Base-by-base conservation (phyloP, 495 filamentous ascomycete genomes). In the Xylaria intraflava region DNA sequence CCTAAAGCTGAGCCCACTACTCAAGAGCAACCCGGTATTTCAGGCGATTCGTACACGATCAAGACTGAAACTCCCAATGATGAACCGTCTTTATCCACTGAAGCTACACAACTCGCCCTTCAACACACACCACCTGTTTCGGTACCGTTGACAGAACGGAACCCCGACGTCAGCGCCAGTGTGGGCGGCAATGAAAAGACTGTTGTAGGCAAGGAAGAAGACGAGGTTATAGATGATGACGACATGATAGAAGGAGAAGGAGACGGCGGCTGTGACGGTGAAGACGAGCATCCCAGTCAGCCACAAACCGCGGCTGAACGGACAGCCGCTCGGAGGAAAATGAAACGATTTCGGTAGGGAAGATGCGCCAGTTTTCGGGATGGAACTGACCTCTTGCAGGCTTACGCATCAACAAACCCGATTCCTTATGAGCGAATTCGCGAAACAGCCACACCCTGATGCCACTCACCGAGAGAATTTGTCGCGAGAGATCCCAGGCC, bases 391-490 rank as follows among this genome's bases (percentile, higher is more conserved):
- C 47, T 41, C 12, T 53, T 42, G 24, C 62, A 97, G 92, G 56
- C 83, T 97, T 57, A 97, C 92, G 11, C 92, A 96, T 65, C 93
- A 93, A 60, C 92, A 97, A 78, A 97, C 92, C 23, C 83, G 92
- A 26, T 97, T 95, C 62, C 73, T 97, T 47, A 94, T 95, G 90
- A 96, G 89, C 67, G 92, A 97, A 70, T 97, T 96, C 62, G 87
- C 89, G 46, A 89, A 92, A 58, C 90, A 97, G 62, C 87, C 92
- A 19, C 92, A 97, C 72, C 92, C 92, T 11, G 91, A 97, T 68
- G 91, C 92, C 27, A 87, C 89, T 40, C 90, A 97, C 71, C 81
- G 92, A 51, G 90, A 96, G 69, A 78, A 90, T 29, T 74, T 97
- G 46, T 92, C 92, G 29, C 77, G 87, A 51, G 92, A 96, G 64